Percentiles rank a stretch among this genome's conserved stretches.
Evolutionary conservation across 2,329 filamentous ascomycete species (phyloP).

Genomic region (Ceratocystis papillata): DNA sequence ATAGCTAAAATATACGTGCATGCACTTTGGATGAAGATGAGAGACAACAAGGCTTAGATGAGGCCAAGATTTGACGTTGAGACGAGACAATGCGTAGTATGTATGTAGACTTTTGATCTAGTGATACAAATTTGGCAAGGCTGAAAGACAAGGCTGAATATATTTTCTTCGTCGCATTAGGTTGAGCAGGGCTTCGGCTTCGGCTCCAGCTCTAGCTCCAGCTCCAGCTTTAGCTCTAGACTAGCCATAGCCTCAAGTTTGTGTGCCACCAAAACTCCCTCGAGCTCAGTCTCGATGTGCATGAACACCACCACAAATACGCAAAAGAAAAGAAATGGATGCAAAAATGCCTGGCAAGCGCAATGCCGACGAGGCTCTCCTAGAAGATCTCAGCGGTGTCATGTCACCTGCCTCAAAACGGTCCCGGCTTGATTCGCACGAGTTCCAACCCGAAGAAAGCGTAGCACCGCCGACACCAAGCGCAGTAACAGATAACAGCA

Average conservation of each 20-base stretch:
- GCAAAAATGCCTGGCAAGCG: slow-evolving; percentile 36
- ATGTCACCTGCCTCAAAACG: slow-evolving; percentile 51
- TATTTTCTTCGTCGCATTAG: slow-evolving; percentile 5
- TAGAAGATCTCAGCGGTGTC: slow-evolving; percentile 43
- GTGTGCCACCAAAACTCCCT: not conserved
- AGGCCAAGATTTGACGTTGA: not conserved
- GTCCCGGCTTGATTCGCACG: slow-evolving; percentile 38
- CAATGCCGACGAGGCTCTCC: slow-evolving; percentile 47
- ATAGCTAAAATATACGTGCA: slow-evolving; percentile 19
- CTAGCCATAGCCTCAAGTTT: too few relatives aligned
- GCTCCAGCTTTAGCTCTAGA: not conserved
- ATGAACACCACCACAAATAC: not conserved
- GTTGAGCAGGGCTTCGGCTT: not conserved
- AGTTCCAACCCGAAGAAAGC: slow-evolving; percentile 26
- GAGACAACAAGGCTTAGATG: too few relatives aligned
- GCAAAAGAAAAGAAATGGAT: not conserved
- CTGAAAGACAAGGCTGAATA: slow-evolving; percentile 20
- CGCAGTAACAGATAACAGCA: slow-evolving; percentile 28
- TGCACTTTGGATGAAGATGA: slow-evolving; percentile 5
- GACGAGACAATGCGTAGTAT: not conserved
- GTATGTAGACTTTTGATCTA: not conserved
- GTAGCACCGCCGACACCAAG: slow-evolving; percentile 17
- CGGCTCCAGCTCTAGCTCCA: not conserved
- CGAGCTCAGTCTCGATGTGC: not conserved
- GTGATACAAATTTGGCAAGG: not conserved